Base-by-base conservation (phyloP, 2,329 filamentous ascomycete genomes). In the Cyanodermella asteris region DNA sequence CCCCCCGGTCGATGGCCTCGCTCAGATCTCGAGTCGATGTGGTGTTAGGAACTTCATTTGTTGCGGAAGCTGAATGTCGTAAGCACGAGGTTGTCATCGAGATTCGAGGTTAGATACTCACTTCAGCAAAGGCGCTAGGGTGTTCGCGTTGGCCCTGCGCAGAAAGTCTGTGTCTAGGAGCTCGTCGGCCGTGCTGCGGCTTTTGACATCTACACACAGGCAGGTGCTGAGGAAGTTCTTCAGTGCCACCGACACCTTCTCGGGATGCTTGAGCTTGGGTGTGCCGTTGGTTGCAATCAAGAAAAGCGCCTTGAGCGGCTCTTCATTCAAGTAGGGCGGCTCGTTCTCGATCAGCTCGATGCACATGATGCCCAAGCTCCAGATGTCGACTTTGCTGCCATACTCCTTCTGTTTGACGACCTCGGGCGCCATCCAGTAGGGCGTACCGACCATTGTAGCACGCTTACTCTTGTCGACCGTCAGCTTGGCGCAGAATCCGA, bases 331-430 rank as follows among this genome's bases (percentile, higher is more conserved):
- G 48, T 97, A 97, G 1, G 87, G 87, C 5, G 87, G 87, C 50
- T 97, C 87, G 11, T 80, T 91, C 48, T 97, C 87, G 43, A 94
- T 94, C 87, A 97, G 93, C 53, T 97, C 87, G 42, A 97, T 94
- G 13, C 87, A 84, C 87, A 94, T 97, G 53, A 97, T 97, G 43
- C 87, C 87, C 33, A 97, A 59, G 16, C 82, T 93, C 87, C 87
- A 97, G 44, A 94, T 91, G 11, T 97, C 87, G 34, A 94, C 87
- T 60, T 94, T 94, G 44, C 77, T 76, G 19, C 84, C 87, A 43
- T 97, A 97, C 50, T 93, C 84, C 57, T 94, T 94, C 49, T 94
- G 87, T 57, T 94, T 94, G 46, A 97, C 87, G 22, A 97, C 87
- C 51, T 97, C 87, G 18, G 87, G 87, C 6, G 87, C 87, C 87